A percentile compares a stretch with the other conserved stretches of the same genome.
Evolutionary conservation across 1,139 yeast genomes (phyloP).

Genomic region (Sugiyamaella paludigena): DNA sequence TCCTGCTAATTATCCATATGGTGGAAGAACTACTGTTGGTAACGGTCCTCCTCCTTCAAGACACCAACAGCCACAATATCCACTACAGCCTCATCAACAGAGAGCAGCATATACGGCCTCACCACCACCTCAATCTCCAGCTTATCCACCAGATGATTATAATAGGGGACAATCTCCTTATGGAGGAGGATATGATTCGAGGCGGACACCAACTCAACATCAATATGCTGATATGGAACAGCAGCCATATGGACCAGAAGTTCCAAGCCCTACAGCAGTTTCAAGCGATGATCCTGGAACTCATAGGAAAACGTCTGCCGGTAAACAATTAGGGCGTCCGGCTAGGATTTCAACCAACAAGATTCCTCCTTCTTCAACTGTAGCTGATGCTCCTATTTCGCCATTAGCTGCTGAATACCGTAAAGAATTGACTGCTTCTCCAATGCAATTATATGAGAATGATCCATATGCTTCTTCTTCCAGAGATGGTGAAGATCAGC

Average conservation of each 20-base stretch:
- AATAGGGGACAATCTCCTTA: not conserved
- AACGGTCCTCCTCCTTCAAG: constrained; percentile 13
- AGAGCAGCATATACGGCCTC: not conserved
- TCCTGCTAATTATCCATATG: constrained; percentile 12
- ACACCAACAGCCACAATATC: not conserved
- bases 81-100: not conserved
- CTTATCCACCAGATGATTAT: constrained; percentile 8
- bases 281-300: constrained; percentile 13
- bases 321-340: constrained; percentile 9
- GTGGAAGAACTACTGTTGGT: constrained; percentile 1
- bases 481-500: not conserved
- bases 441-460: constrained; percentile 13
- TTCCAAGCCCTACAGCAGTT: constrained; percentile 24
- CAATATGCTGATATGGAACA: constrained; percentile 2
- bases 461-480: not conserved
- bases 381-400: constrained; percentile 22
- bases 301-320: constrained; percentile 6
- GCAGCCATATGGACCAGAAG: constrained; percentile 2
- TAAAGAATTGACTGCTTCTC: constrained; percentile 16
- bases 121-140: constrained; percentile 2
- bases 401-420: constrained; percentile 28
- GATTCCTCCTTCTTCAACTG: constrained; percentile 28
- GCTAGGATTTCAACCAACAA: constrained; percentile 29
- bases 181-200: not conserved
- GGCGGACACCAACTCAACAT: constrained; percentile 4